These are phyloP conservation scores for Hypoxylon subgilvum DNA, from an alignment of 495 filamentous ascomycete genomes.

Conservation along the genomic window DNA sequence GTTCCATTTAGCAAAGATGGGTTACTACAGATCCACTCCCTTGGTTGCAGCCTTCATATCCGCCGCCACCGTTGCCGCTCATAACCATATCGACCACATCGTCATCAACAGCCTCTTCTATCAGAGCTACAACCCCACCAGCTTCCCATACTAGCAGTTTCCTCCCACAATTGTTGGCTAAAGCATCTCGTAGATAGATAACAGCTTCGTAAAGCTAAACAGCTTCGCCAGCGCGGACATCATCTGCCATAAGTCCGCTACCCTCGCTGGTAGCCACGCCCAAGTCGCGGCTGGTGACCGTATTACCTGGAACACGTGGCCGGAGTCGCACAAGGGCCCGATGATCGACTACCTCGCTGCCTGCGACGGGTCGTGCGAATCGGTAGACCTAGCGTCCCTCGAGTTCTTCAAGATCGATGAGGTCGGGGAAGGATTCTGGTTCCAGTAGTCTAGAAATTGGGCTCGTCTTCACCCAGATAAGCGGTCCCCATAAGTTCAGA, in stretches of 20 bases:
- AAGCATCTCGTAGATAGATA: conserved; percentile 53
- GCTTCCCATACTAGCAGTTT: conserved; percentile 46
- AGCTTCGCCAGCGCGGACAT: conserved; percentile 61
- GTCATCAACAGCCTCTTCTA: conserved; percentile 61
- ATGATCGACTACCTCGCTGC: conserved; percentile 78
- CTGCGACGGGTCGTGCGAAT: conserved; percentile 72
- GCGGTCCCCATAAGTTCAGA: neutral
- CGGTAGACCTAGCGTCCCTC: conserved; percentile 66
- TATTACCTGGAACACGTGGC: conserved; percentile 73
- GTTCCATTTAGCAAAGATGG: no score
- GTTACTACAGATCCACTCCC: conserved; percentile 17
- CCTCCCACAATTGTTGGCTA: conserved; percentile 56
- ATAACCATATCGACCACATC: conserved; percentile 67
- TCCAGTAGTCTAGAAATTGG: no score
- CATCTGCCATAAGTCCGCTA: conserved; percentile 69
- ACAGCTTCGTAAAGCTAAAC: conserved; percentile 61
- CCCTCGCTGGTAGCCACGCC: conserved; percentile 58
- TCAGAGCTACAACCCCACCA: conserved; percentile 55
- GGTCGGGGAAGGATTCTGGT: no score
- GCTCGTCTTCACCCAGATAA: neutral
- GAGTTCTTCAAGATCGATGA: conserved; percentile 80
- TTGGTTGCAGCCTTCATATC: conserved; percentile 52
- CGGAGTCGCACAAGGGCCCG: conserved; percentile 64
- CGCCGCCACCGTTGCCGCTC: conserved; percentile 58
- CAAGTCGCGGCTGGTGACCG: conserved; percentile 61